Evolutionary conservation across 805 yeast genomes (phyloP).

Genomic region (Saccharomycopsis babjevae): DNA sequence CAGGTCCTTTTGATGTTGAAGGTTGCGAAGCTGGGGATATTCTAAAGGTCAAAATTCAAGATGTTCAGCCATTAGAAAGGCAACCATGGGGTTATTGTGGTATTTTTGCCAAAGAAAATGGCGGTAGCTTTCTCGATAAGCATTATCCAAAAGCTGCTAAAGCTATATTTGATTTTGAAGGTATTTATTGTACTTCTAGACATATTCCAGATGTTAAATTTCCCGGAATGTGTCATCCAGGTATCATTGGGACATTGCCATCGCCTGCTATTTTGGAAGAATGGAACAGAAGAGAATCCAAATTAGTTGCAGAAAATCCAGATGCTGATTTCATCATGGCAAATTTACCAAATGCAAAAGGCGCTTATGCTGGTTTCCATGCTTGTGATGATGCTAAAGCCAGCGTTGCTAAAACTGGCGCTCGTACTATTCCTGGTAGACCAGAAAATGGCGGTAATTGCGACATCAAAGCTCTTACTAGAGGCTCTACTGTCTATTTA

Average conservation of each 20-base stretch:
- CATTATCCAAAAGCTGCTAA: slow-evolving; percentile 43
- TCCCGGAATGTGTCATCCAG: slow-evolving; percentile 43
- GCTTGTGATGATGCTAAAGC: slow-evolving; percentile 26
- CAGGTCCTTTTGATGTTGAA: slow-evolving; percentile 38
- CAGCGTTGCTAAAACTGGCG: slow-evolving; percentile 33
- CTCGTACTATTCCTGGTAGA: slow-evolving; percentile 43
- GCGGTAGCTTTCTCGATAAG: slow-evolving; percentile 41
- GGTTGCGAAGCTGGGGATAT: slow-evolving; percentile 40
- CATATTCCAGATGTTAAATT: slow-evolving; percentile 41
- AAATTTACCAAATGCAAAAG: slow-evolving; percentile 29
- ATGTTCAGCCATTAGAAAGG: slow-evolving; percentile 41
- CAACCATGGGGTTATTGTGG: slow-evolving; percentile 49
- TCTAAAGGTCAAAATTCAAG: slow-evolving; percentile 40
- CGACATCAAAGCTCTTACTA: slow-evolving; percentile 39
- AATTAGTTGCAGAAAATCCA: slow-evolving; percentile 28
- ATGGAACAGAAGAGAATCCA: slow-evolving; percentile 37
- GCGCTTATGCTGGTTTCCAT: slow-evolving; percentile 33
- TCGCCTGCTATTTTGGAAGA: slow-evolving; percentile 31
- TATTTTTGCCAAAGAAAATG: slow-evolving; percentile 37
- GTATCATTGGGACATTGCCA: slow-evolving; percentile 44
- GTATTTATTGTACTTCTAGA: slow-evolving; percentile 38
- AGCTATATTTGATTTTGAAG: slow-evolving; percentile 44
- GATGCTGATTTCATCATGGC: slow-evolving; percentile 31
- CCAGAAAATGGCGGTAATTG: slow-evolving; percentile 47
- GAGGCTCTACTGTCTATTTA: slow-evolving; percentile 39